A percentile compares a stretch with the other conserved stretches of the same genome.
Conservation (phyloP, 2,329 filamentous ascomycete genomes). For the Talaromyces albobiverticillius region DNA sequence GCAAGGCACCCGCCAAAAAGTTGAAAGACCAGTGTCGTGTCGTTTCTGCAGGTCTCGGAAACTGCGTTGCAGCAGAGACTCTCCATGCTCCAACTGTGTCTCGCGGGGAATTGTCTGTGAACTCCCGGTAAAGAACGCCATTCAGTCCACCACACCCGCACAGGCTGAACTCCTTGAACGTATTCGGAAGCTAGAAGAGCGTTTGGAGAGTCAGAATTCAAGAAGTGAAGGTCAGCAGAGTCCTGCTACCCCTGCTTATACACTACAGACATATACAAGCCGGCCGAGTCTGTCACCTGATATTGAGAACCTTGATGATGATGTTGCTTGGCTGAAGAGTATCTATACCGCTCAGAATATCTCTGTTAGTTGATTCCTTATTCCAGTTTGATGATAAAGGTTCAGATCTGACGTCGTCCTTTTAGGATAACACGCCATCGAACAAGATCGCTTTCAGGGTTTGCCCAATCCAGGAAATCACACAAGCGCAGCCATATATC, state of each 20-base stretch:
- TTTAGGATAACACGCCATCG: neutral
- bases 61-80: neutral
- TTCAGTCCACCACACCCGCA: neutral
- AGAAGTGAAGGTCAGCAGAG: neutral
- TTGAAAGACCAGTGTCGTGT: neutral
- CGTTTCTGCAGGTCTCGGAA: constrained; percentile 4
- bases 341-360: neutral
- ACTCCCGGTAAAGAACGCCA: neutral
- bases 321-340: neutral
- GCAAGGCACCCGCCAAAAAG: neutral
- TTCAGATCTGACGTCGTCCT: neutral
- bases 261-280: neutral
- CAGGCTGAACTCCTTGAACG: neutral
- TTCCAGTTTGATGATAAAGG: neutral
- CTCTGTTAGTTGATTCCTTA: neutral
- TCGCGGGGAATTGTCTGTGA: neutral
- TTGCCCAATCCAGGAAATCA: neutral
- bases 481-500: neutral
- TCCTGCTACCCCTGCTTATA: neutral
- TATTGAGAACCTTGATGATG: neutral
- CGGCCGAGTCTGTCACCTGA: neutral
- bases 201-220: neutral
- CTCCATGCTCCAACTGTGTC: neutral
- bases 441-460: neutral
- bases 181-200: neutral